Conservation (phyloP, 257 asterid species). For the Coffea eugenioides region DNA sequence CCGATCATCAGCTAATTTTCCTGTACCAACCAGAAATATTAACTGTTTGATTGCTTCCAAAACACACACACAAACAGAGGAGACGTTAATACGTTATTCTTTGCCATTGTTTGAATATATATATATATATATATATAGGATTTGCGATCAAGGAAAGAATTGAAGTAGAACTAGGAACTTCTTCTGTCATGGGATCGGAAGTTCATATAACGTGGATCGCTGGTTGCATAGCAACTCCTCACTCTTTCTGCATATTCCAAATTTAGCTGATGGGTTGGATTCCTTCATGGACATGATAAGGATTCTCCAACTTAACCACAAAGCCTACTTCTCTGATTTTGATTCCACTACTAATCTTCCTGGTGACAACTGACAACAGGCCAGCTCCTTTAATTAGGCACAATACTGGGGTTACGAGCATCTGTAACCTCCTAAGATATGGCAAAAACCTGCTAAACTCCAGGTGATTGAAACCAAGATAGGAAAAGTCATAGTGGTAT, state of each 20-base stretch:
- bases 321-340: background rate
- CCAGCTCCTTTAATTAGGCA: background rate
- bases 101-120: background rate
- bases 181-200: background rate
- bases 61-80: background rate
- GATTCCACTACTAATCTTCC: background rate
- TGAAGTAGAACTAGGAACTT: background rate
- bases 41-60: background rate
- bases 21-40: background rate
- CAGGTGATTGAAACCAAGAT: background rate
- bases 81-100: background rate
- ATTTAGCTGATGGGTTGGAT: background rate
- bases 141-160: background rate
- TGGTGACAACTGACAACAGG: background rate
- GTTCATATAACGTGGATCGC: background rate
- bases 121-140: background rate
- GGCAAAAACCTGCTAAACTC: background rate
- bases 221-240: background rate
- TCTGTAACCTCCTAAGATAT: background rate
- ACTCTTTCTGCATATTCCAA: background rate
- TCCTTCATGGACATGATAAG: background rate
- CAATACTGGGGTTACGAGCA: background rate
- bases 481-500: background rate
- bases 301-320: background rate
- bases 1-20: conserved; percentile 10